phyloP scores from a whole-genome alignment of 2,329 filamentous ascomycete species.

The Alternaria sp. region DNA sequence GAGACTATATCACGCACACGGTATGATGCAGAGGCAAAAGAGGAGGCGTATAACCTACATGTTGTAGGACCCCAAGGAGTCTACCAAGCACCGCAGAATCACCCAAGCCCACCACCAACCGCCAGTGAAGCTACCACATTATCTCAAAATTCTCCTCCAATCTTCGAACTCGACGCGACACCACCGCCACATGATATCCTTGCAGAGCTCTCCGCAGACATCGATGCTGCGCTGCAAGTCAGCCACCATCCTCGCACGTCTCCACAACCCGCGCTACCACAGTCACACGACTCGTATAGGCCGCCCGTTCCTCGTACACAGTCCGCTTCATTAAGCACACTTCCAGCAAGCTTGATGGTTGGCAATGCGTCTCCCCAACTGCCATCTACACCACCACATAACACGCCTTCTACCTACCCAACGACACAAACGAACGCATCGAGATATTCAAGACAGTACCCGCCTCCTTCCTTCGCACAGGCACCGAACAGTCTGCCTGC shows the following conservation, averaged over 20 bases:
- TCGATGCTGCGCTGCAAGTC: constrained; percentile 9
- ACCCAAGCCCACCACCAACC: background rate
- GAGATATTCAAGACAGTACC: constrained; percentile 25
- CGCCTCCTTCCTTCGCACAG: constrained; percentile 11
- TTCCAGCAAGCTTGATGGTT: constrained; percentile 34
- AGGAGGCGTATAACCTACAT: background rate
- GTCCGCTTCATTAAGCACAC: background rate
- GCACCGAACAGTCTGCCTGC: constrained; percentile 1
- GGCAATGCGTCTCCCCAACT: constrained; percentile 16
- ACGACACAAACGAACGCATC: constrained; percentile 14
- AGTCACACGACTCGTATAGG: background rate
- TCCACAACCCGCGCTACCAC: background rate
- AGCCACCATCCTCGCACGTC: background rate
- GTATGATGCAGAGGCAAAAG: background rate
- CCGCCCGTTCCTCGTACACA: background rate
- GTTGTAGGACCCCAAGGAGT: constrained; percentile 15
- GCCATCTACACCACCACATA: background rate
- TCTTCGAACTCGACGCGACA: constrained; percentile 27
- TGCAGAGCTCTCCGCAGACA: constrained; percentile 33
- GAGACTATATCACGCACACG: background rate
- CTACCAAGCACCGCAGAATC: constrained; percentile 1
- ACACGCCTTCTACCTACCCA: background rate
- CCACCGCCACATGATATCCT: constrained; percentile 14
- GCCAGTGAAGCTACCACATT: background rate
- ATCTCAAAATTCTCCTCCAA: background rate